phyloP scores from a whole-genome alignment of 495 filamentous ascomycete species.

The Aspergillus cavernicola region DNA sequence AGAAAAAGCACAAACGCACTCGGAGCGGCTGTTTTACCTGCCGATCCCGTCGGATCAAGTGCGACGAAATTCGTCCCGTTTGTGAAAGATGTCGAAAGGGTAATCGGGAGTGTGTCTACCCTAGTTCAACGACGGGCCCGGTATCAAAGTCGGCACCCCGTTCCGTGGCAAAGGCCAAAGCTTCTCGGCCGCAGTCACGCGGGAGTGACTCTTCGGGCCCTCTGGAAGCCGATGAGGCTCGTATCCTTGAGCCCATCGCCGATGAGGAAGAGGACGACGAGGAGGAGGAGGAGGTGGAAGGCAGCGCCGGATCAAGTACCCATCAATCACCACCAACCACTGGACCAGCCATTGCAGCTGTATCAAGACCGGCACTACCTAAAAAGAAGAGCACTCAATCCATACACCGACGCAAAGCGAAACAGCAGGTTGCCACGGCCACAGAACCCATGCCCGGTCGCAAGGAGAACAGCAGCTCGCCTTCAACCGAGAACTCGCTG shows the following conservation, averaged over 20 bases:
- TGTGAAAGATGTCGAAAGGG: constrained; percentile 91
- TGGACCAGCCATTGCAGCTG: constrained; percentile 14
- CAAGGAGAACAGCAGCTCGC: constrained; percentile 40
- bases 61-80: constrained; percentile 78
- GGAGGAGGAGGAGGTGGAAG: constrained; percentile 52
- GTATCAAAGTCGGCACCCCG: constrained; percentile 34
- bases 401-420: constrained; percentile 38
- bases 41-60: constrained; percentile 86
- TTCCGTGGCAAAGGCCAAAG: constrained; percentile 41
- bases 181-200: constrained; percentile 40
- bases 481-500: constrained; percentile 39
- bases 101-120: constrained; percentile 78
- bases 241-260: constrained; percentile 56
- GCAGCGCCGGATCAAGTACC: constrained; percentile 25
- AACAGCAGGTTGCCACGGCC: constrained; percentile 23
- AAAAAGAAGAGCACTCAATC: constrained; percentile 39
- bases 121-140: constrained; percentile 51
- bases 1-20: constrained; percentile 90
- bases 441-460: constrained; percentile 32
- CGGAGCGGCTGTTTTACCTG: constrained; percentile 95
- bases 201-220: constrained; percentile 50
- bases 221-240: constrained; percentile 39
- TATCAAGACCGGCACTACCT: constrained; percentile 19
- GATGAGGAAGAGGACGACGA: constrained; percentile 67
- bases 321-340: constrained; percentile 26